Conservation (phyloP, 2,329 filamentous ascomycete genomes). For the Botrytis deweyae region DNA sequence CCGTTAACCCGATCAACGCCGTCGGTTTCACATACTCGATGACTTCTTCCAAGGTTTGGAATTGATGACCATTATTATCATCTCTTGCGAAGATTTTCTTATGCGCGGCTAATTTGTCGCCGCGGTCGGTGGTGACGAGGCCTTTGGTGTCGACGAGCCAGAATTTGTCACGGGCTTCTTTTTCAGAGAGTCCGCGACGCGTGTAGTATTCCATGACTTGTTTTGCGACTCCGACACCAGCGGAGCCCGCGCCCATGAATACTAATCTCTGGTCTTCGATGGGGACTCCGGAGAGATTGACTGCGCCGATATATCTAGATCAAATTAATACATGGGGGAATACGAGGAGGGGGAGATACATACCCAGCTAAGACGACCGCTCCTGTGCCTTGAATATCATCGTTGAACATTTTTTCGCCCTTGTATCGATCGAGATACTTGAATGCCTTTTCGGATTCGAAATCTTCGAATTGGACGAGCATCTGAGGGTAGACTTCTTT, state of each 20-base stretch:
- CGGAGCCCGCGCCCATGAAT: slow-evolving; percentile 93
- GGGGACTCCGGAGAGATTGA: slow-evolving; percentile 82
- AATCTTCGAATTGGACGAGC: slow-evolving; percentile 94
- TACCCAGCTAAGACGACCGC: slow-evolving; percentile 87
- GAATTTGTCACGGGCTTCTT: slow-evolving; percentile 86
- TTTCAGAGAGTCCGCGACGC: slow-evolving; percentile 83
- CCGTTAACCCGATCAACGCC: slow-evolving; percentile 90
- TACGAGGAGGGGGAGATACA: slow-evolving; percentile 31
- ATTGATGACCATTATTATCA: slow-evolving; percentile 66
- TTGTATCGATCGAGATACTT: slow-evolving; percentile 88
- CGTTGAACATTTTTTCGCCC: slow-evolving; percentile 95
- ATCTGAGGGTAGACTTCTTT: slow-evolving; percentile 67
- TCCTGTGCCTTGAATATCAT: slow-evolving; percentile 96
- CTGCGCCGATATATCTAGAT: slow-evolving; percentile 62
- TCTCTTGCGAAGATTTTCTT: slow-evolving; percentile 69
- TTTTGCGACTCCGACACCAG: slow-evolving; percentile 95
- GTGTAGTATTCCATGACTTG: slow-evolving; percentile 98
- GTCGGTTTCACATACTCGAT: slow-evolving; percentile 95
- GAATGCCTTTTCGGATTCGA: slow-evolving; percentile 91
- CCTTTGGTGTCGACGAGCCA: slow-evolving; percentile 97
- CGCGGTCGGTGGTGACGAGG: slow-evolving; percentile 87
- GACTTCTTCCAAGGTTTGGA: slow-evolving; percentile 82
- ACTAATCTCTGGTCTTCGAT: slow-evolving; percentile 89
- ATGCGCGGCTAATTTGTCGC: slow-evolving; percentile 90
- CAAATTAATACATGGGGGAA: background rate